Evolutionary conservation across 305 asterid species (phyloP), one percentile per base, ranked within the genome.

Genomic region (Ruellia speciosa): DNA sequence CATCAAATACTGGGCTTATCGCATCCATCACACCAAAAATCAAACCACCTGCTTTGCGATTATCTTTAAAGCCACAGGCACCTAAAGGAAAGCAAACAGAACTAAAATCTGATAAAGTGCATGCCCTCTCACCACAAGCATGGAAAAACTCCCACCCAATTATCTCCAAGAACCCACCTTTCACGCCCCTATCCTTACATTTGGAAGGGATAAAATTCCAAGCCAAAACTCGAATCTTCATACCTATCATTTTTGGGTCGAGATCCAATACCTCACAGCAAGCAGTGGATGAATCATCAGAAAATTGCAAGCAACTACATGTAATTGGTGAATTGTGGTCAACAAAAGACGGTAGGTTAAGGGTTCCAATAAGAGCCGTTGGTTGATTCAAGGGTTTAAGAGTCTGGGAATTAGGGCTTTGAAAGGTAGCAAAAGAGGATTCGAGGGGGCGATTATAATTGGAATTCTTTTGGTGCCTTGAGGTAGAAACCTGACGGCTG

Each of bases 191-290:
- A 18, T 20, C 56, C 19, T 59, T 58, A 40, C 67, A 57, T 20
- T 71, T 66, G 0, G 64, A 33, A 54, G 98, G 95, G 64, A 88
- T 68, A 64, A 85, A 92, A 70, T 88, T 92, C 95, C 96, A 92
- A 51, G 94, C 74, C 13, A 70, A 61, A 63, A 84, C 49, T 45
- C 60, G 77, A 33, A 86, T 74, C 56, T 64, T 74, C 40, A 53
- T 58, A 45, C 75, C 92, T 6, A 92, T 63, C 65, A 81, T 60
- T 66, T 59, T 69, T 13, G 77, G 71, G 70, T 72, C 73, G 49
- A 85, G 81, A 59, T 72, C 74, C 66, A 83, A 70, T 71, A 85
- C 58, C 57, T 88, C 95, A 53, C 95, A 85, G 75, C 96, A 88
- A 52, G 85, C 10, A 34, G 75, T 61, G 33, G 77, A 74, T 10